Conservation (phyloP, 805 yeast genomes). For the Wickerhamomyces strasburgensis region DNA sequence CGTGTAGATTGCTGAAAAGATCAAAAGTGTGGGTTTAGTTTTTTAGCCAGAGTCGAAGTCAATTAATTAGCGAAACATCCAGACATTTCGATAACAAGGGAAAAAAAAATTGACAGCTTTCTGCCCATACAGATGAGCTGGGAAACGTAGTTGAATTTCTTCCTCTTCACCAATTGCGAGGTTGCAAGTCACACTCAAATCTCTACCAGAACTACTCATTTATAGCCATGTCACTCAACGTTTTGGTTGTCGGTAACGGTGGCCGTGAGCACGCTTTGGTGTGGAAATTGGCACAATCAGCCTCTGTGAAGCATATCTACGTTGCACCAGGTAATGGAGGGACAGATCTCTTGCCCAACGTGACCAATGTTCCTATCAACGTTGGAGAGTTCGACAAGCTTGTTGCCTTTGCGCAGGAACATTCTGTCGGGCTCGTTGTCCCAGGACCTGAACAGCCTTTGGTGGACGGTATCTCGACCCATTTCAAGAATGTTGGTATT, state of each 20-base stretch:
- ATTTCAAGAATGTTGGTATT: constrained; percentile 76
- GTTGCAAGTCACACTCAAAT: too few species aligned
- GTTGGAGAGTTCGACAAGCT: constrained; percentile 65
- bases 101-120: not conserved
- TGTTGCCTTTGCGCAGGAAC: constrained; percentile 66
- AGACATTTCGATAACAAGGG: not conserved
- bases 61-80: not conserved
- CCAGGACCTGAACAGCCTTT: constrained; percentile 99
- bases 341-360: constrained; percentile 55
- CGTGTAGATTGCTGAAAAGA: too few species aligned
- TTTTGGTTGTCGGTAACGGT: constrained; percentile 92
- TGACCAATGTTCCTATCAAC: constrained; percentile 60
- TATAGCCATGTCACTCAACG: constrained; percentile 47
- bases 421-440: constrained; percentile 67
- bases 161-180: too few species aligned
- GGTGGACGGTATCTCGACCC: constrained; percentile 82
- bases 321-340: constrained; percentile 99
- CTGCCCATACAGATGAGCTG: too few species aligned
- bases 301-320: constrained; percentile 62
- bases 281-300: constrained; percentile 84
- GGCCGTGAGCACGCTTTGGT: constrained; percentile 98
- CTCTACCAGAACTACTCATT: too few species aligned
- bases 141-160: too few species aligned
- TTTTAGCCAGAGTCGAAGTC: not conserved
- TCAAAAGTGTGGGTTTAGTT: too few species aligned